phyloP scores from a whole-genome alignment of 768 basidiomycete genomes.

The Rhodotorula graminis region DNA sequence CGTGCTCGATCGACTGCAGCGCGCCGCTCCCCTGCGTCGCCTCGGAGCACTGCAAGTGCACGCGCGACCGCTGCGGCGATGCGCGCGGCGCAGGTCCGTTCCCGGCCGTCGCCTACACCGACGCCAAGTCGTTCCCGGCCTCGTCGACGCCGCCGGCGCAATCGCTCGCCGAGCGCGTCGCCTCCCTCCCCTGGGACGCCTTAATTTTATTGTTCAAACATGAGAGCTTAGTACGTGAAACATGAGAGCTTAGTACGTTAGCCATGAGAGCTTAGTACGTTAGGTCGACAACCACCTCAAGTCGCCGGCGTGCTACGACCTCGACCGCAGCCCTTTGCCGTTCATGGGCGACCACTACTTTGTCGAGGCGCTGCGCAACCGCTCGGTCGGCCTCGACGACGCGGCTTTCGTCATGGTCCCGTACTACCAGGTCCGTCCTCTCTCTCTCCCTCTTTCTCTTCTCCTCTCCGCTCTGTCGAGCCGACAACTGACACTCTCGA shows the following conservation, averaged over 20 bases:
- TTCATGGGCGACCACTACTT: constrained; percentile 41
- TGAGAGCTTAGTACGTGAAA: too few species aligned
- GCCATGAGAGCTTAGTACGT: too few species aligned
- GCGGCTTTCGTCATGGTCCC: constrained; percentile 40
- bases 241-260: too few species aligned
- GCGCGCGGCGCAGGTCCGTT: constrained; percentile 16
- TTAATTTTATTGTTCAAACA: too few species aligned
- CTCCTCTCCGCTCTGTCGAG: too few species aligned
- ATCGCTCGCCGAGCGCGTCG: constrained; percentile 31
- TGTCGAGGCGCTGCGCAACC: constrained; percentile 34
- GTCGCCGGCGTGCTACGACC: constrained; percentile 32
- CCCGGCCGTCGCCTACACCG: constrained; percentile 23
- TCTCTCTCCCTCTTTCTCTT: too few species aligned
- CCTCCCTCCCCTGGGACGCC: constrained; percentile 36
- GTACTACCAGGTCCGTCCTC: constrained; percentile 35
- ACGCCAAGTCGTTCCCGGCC: constrained; percentile 13
- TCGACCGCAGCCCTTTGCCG: constrained; percentile 36
- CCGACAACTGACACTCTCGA: background rate
- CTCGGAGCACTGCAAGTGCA: constrained; percentile 40
- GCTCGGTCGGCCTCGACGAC: constrained; percentile 28
- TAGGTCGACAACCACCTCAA: constrained; percentile 38
- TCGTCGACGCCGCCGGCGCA: background rate
- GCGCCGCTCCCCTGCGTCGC: constrained; percentile 41
- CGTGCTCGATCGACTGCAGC: constrained; percentile 38
- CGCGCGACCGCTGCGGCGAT: constrained; percentile 40